A percentile compares a stretch with the other conserved stretches of the same genome.
Evolutionary conservation across 2,329 filamentous ascomycete genomes (phyloP).

Genomic region (Calonectria montana): DNA sequence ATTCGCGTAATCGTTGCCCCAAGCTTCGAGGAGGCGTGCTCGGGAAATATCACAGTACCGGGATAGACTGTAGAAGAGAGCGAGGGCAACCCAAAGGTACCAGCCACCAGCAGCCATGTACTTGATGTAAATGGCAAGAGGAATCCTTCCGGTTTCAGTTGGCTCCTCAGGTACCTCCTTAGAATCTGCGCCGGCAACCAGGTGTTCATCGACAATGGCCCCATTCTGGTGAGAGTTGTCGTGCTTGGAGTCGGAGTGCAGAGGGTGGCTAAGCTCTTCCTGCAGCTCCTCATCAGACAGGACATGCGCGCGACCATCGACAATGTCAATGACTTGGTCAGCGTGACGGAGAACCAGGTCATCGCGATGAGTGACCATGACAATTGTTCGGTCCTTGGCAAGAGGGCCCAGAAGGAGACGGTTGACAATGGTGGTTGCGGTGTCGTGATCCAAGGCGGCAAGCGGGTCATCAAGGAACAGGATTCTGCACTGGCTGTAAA

Average conservation of each 20-base stretch:
- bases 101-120: slow-evolving; percentile 86
- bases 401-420: slow-evolving; percentile 70
- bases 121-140: slow-evolving; percentile 81
- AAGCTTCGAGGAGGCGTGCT: slow-evolving; percentile 86
- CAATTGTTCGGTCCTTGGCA: slow-evolving; percentile 72
- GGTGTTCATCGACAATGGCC: slow-evolving; percentile 46
- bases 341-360: slow-evolving; percentile 81
- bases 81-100: slow-evolving; percentile 76
- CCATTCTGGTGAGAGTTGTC: slow-evolving; percentile 35
- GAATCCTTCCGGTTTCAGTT: slow-evolving; percentile 73
- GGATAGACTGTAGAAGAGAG: slow-evolving; percentile 71
- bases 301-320: slow-evolving; percentile 66
- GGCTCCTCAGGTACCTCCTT: slow-evolving; percentile 49
- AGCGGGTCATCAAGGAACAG: slow-evolving; percentile 73
- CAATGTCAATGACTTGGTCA: slow-evolving; percentile 78
- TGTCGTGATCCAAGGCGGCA: slow-evolving; percentile 72
- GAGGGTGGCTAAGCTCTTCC: slow-evolving; percentile 51
- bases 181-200: slow-evolving; percentile 30
- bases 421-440: slow-evolving; percentile 70
- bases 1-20: slow-evolving; percentile 72
- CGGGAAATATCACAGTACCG: slow-evolving; percentile 74
- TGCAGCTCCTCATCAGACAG: slow-evolving; percentile 59
- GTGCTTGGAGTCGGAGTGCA: slow-evolving; percentile 41
- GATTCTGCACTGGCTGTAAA: slow-evolving; percentile 69
- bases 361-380: slow-evolving; percentile 86